phyloP scores from a whole-genome alignment of 2,329 filamentous ascomycete genomes.

The Zymoseptoria passerinii region DNA sequence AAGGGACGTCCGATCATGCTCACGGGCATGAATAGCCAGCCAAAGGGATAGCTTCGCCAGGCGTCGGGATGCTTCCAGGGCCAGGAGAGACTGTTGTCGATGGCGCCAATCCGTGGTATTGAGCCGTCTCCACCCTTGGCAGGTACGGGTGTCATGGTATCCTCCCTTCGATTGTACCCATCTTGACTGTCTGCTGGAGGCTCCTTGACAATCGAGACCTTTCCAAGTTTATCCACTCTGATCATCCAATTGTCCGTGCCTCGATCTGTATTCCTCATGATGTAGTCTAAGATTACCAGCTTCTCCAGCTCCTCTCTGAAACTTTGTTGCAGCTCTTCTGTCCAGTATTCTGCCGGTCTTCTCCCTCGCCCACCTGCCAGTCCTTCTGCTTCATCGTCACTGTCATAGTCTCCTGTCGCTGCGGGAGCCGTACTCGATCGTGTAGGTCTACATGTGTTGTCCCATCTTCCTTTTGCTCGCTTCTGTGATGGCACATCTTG shows the following conservation, averaged over 20 bases:
- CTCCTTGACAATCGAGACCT: slow-evolving; percentile 81
- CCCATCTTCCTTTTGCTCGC: slow-evolving; percentile 65
- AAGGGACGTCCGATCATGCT: slow-evolving; percentile 94
- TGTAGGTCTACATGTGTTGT: slow-evolving; percentile 69
- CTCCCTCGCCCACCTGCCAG: slow-evolving; percentile 28
- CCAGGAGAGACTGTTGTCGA: slow-evolving; percentile 97
- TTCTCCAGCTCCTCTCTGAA: slow-evolving; percentile 96
- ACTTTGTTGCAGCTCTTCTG: slow-evolving; percentile 74
- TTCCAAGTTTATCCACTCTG: slow-evolving; percentile 77
- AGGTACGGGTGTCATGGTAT: slow-evolving; percentile 70
- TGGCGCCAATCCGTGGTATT: slow-evolving; percentile 74
- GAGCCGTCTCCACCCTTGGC: slow-evolving; percentile 35
- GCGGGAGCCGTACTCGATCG: slow-evolving; percentile 33
- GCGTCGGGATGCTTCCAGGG: slow-evolving; percentile 98
- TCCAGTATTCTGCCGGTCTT: slow-evolving; percentile 66
- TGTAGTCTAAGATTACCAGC: slow-evolving; percentile 93
- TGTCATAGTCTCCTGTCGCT: slow-evolving; percentile 42
- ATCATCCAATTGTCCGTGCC: slow-evolving; percentile 99
- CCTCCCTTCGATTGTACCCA: slow-evolving; percentile 45
- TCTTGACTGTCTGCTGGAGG: slow-evolving; percentile 55
- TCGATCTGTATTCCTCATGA: slow-evolving; percentile 97
- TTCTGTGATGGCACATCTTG: slow-evolving; percentile 57
- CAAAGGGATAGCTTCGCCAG: slow-evolving; percentile 86
- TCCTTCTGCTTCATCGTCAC: slow-evolving; percentile 23
- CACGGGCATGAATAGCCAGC: slow-evolving; percentile 95